A percentile compares a stretch with the other conserved stretches of the same genome.
Conservation (phyloP, 352 stramenopile species). For the Aphanomyces invadans region DNA sequence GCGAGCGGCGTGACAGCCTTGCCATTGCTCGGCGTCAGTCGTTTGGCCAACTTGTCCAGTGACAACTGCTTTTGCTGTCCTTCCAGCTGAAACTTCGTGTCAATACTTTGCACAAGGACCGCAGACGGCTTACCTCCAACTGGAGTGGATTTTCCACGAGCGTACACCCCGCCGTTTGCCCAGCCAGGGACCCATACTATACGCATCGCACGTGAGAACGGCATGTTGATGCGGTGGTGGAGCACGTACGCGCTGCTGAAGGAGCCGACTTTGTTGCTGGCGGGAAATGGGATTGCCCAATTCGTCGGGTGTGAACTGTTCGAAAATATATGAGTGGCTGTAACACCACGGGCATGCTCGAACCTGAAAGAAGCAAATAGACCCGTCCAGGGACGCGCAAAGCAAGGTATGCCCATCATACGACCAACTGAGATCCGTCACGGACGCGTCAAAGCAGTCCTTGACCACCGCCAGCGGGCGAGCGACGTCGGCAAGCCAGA, state of each 20-base stretch:
- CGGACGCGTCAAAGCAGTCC: conserved; percentile 75
- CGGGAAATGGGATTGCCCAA: conserved; percentile 64
- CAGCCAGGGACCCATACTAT: conserved; percentile 76
- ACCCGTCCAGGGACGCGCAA: conserved; percentile 65
- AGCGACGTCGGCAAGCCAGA: conserved; percentile 74
- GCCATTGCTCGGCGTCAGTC: not conserved
- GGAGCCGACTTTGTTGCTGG: conserved; percentile 63
- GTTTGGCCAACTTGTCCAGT: conserved; percentile 8
- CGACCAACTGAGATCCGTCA: conserved; percentile 76
- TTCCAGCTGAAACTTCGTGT: conserved; percentile 40
- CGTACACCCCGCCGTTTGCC: conserved; percentile 69
- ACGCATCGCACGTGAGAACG: too few species aligned
- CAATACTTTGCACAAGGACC: not conserved
- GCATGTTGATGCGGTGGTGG: too few species aligned
- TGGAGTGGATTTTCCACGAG: conserved; percentile 76
- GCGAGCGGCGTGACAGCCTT: not conserved
- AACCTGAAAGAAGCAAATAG: conserved; percentile 73
- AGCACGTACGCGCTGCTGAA: conserved; percentile 66
- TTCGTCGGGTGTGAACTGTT: conserved; percentile 43
- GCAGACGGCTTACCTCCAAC: conserved; percentile 40
- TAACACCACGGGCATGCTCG: too few species aligned
- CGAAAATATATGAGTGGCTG: not conserved
- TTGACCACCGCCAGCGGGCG: conserved; percentile 71
- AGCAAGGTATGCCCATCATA: conserved; percentile 50
- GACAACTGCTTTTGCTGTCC: conserved; percentile 32